A percentile compares a stretch with the other conserved stretches of the same genome.
Conservation (phyloP, 176 grass and related monocot genomes). For the Musa itinerans region DNA sequence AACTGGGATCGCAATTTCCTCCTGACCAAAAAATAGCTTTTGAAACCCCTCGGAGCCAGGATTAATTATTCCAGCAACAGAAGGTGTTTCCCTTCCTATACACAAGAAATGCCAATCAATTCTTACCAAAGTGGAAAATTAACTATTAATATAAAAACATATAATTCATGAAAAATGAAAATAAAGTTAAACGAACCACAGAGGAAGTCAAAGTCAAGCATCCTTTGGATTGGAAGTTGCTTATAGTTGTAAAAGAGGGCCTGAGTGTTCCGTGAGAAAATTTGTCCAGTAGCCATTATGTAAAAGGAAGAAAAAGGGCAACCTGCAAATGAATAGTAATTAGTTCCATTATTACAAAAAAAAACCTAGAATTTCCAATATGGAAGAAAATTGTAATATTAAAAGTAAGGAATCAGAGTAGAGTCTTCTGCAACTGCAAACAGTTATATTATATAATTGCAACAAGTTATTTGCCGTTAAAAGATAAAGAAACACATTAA, state of each 20-base stretch:
- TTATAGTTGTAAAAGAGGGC: constrained; percentile 99
- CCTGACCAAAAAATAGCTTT: constrained; percentile 99
- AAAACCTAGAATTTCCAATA: not conserved
- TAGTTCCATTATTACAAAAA: not conserved
- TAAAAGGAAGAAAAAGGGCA: not conserved
- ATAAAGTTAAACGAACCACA: constrained; percentile 45
- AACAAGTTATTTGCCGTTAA: no score
- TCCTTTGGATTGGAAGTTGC: constrained; percentile 96
- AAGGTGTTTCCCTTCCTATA: constrained; percentile 90
- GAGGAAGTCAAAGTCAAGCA: constrained; percentile 99
- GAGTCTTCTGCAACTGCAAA: no score
- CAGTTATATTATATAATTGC: no score
- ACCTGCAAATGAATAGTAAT: constrained; percentile 28
- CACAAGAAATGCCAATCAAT: constrained; percentile 1
- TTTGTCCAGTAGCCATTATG: constrained; percentile 87
- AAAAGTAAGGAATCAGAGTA: no score
- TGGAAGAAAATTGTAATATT: no score
- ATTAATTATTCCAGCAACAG: constrained; percentile 98
- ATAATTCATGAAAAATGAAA: constrained; percentile 16
- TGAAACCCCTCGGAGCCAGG: constrained; percentile 98
- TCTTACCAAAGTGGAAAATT: not conserved
- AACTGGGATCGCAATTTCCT: constrained; percentile 99
- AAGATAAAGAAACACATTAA: not conserved
- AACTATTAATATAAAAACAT: not conserved
- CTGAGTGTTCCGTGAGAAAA: constrained; percentile 88